Base-by-base conservation (phyloP, 139 green algal species). In the Chlamydomonas sphaeroides region DNA sequence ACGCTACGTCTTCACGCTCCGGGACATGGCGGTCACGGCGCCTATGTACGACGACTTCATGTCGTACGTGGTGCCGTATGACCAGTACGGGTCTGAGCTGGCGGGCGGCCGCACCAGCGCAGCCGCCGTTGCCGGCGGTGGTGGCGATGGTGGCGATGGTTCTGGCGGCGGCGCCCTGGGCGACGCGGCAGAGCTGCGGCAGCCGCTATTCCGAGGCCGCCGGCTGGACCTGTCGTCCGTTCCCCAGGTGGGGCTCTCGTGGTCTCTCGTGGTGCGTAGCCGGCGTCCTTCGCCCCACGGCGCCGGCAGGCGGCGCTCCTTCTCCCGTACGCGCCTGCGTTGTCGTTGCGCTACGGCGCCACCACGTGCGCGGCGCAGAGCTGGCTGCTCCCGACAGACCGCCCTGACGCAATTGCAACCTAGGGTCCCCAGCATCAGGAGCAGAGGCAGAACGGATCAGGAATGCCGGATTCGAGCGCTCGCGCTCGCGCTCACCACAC, bases 21-120 rank as follows among this genome's bases (percentile, higher is more conserved):
- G 49, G 33, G 77, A 84, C 41, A 51, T 82, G 77, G 53, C 70
- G 10, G 62, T 38, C 1, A 11, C 62, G 0, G 81, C 86, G 3
- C 81, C 86, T 0, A 81, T 77, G 15, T 84, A 82, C n/a, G 81
- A 90, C 32, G 74, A 85, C 69, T 90, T 90, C 77, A 65, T 82
- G 75, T 51, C 36, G 41, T 76, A 85, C 53, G 67, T 89, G 20
- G n/a, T n/a, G n/a, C n/a, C n/a, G n/a, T n/a, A n/a, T n/a, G n/a
- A n/a, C n/a, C n/a, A n/a, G n/a, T n/a, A n/a, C n/a, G n/a, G n/a
- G n/a, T n/a, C n/a, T n/a, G n/a, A n/a, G n/a, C n/a, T n/a, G n/a
- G n/a, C n/a, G n/a, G n/a, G n/a, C n/a, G n/a, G n/a, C n/a, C n/a
- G n/a, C n/a, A n/a, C n/a, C n/a, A n/a, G n/a, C n/a, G n/a, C n/a